Evolutionary conservation across 306 rosid species (phyloP), one percentile per base, ranked within the genome.

Genomic region (Vicia sativa): DNA sequence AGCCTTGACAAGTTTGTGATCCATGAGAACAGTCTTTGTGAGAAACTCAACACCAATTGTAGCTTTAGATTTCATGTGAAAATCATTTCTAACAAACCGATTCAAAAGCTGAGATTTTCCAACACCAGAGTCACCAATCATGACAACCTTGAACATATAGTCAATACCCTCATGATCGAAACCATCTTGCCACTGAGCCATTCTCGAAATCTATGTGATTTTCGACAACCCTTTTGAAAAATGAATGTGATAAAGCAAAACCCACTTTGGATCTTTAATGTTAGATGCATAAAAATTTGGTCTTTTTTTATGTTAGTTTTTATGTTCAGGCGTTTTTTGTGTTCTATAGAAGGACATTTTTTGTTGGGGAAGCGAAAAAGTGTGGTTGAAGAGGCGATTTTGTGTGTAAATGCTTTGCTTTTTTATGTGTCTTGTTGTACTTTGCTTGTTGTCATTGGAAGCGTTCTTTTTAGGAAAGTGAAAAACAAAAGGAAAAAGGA

Each of bases 31-130:
- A 11, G 96, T 89, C 82, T 83, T 87, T 6, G 98, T 87, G 52
- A 86, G 91, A 39, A 92, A 92, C 73, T 92, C 98, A 75, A 92
- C 98, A 15, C 98, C 98, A 44, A 92, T 89, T 1, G 98, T 92
- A 7, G 98, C 86, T 62, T 89, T 92, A 0, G 96, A 92, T 59
- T 92, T 90, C 78, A 87, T 21, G 59, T 77, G 87, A 66, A 92
- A 92, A 71, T 90, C 96, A 21, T 92, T 90, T 18, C 82, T 79
- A 0, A 88, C 81, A 77, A 83, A 92, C 6, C 98, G 93, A 62
- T 84, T 80, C 62, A 92, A 67, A 52, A 92, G 93, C 84, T 92
- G 98, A 58, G 98, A 86, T 25, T 92, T 92, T 0, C 98, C 98
- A 38, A 92, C 98, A 28, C 92, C 95, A 0, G 98, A 89, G 77